Evolutionary conservation across 1,284 basidiomycete genomes (phyloP).

Genomic region (Cutaneotrichosporon mucoides): DNA sequence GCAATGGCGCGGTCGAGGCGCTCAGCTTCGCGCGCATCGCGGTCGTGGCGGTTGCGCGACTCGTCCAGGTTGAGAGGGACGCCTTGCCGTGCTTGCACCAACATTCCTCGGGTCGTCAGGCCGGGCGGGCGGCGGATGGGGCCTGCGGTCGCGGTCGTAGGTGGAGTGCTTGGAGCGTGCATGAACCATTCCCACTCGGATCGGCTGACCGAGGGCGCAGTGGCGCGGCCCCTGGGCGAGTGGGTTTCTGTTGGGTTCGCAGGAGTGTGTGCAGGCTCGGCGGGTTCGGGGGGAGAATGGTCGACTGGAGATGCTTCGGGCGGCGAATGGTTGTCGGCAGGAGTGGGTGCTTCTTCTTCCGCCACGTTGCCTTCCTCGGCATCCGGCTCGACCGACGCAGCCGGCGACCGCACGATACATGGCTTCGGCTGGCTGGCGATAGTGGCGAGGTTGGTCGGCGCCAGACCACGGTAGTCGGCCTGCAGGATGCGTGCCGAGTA

Average conservation of each 20-base stretch:
- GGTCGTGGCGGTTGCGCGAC: not conserved
- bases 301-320: not conserved
- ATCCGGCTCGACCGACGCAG: too few relatives aligned
- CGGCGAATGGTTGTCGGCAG: too few relatives aligned
- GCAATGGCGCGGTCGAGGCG: constrained; percentile 14
- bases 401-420: constrained; percentile 4
- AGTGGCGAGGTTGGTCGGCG: constrained; percentile 15
- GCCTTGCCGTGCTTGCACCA: constrained; percentile 13
- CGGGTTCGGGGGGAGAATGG: not conserved
- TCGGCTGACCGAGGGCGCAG: not conserved
- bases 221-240: too few relatives aligned
- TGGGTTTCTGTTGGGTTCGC: not conserved
- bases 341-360: too few relatives aligned
- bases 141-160: not conserved
- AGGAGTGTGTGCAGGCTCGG: not conserved
- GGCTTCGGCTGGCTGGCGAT: constrained; percentile 13
- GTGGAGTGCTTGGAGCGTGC: not conserved
- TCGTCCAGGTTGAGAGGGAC: not conserved
- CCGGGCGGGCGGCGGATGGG: constrained; percentile 3
- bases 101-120: constrained; percentile 12
- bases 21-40: constrained; percentile 5
- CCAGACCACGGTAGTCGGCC: not conserved
- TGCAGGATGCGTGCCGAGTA: not conserved
- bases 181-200: not conserved
- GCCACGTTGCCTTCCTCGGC: too few relatives aligned